Evolutionary conservation across 306 rosid species (phyloP).

Genomic region (Dalbergia cultrata): DNA sequence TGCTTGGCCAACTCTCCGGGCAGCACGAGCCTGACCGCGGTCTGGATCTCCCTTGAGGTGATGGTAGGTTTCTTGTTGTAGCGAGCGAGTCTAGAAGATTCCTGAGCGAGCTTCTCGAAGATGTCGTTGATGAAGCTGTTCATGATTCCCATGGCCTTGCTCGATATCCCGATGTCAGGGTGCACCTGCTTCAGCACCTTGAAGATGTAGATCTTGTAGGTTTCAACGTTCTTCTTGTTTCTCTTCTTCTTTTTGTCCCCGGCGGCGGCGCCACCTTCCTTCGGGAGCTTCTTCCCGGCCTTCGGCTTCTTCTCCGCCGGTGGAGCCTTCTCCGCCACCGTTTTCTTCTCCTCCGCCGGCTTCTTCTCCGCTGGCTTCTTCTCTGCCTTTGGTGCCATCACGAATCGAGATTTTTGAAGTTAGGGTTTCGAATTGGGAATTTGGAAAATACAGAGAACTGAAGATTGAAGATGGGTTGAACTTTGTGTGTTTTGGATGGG

Average conservation of each 20-base stretch:
- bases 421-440: conserved; percentile 36
- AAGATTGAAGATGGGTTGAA: not conserved
- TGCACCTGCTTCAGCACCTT: conserved; percentile 82
- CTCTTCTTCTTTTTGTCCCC: conserved; percentile 85
- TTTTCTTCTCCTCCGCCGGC: conserved; percentile 74
- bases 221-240: conserved; percentile 68
- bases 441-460: not conserved
- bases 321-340: conserved; percentile 72
- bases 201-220: conserved; percentile 86
- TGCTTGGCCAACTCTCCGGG: conserved; percentile 86
- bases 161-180: conserved; percentile 80
- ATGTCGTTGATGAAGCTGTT: conserved; percentile 81
- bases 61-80: conserved; percentile 85
- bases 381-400: conserved; percentile 76
- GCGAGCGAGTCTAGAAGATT: conserved; percentile 70
- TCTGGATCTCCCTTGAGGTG: conserved; percentile 81
- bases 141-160: conserved; percentile 86
- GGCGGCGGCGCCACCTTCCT: conserved; percentile 63
- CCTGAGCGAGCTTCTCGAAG: conserved; percentile 83
- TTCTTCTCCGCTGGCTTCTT: conserved; percentile 76
- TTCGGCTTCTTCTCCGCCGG: conserved; percentile 83
- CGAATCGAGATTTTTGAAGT: not conserved
- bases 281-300: conserved; percentile 84
- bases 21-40: conserved; percentile 77
- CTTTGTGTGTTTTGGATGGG: not conserved